Evolutionary conservation across 495 filamentous ascomycete species (phyloP).

Genomic region (Aspergillus funiculosus): DNA sequence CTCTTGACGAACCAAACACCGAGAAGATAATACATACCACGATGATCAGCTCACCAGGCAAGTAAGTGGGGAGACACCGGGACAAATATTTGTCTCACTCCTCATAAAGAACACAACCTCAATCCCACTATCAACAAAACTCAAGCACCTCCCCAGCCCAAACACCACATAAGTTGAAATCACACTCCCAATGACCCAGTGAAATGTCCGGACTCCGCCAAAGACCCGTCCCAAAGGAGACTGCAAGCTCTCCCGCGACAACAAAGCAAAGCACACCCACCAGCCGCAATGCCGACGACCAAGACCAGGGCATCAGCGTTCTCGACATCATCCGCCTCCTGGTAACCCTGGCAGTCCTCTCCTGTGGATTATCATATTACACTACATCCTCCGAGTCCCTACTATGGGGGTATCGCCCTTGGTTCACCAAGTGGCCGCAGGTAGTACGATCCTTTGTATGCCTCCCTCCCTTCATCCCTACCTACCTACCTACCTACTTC

Average conservation of each 20-base stretch:
- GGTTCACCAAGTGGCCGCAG: slow-evolving; percentile 56
- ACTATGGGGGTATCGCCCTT: slow-evolving; percentile 64
- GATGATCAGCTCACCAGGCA: too few species aligned
- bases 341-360: slow-evolving; percentile 61
- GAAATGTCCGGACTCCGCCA: slow-evolving; percentile 42
- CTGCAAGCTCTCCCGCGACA: slow-evolving; percentile 9
- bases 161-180: background rate
- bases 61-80: too few species aligned
- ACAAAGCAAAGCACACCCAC: background rate
- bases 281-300: background rate
- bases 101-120: background rate
- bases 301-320: slow-evolving; percentile 42
- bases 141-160: too few species aligned
- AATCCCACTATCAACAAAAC: background rate
- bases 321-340: slow-evolving; percentile 74
- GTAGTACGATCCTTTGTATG: slow-evolving; percentile 59
- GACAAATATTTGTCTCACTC: background rate
- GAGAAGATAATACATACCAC: too few species aligned
- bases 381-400: slow-evolving; percentile 64
- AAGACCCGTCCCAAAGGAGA: slow-evolving; percentile 9
- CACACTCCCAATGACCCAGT: background rate
- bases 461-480: slow-evolving; percentile 1
- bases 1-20: too few species aligned
- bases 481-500: background rate
- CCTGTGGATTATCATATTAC: slow-evolving; percentile 69